A percentile compares a stretch with the other conserved stretches of the same genome.
Conservation (phyloP, 148 eudicot genomes). For the Vaccinium corymbosum region DNA sequence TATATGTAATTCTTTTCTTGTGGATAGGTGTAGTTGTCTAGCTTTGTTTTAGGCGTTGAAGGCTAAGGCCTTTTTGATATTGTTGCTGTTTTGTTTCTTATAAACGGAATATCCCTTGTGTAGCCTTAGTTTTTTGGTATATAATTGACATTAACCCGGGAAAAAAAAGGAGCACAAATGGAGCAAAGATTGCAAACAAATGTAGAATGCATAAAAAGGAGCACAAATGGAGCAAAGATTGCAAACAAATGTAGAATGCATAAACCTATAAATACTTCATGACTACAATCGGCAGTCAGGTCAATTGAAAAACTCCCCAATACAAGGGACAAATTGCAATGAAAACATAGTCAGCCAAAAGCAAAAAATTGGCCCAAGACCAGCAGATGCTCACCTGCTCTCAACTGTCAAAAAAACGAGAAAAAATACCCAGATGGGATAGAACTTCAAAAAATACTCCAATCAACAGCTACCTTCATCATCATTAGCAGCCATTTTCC, state of each 20-base stretch:
- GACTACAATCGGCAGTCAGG: neutral
- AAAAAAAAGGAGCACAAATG: neutral
- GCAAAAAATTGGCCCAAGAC: neutral
- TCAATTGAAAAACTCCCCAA: conserved; percentile 18
- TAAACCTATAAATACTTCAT: neutral
- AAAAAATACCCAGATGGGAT: neutral
- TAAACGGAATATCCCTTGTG: no score
- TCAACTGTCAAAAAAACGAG: neutral
- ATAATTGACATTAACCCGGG: no score
- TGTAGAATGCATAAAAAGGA: neutral
- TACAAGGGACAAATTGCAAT: conserved; percentile 12
- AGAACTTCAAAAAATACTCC: neutral
- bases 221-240: neutral
- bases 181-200: neutral
- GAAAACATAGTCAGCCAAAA: conserved; percentile 12
- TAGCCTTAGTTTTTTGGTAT: no score
- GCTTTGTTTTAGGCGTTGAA: no score
- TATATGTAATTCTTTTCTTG: no score
- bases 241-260: neutral
- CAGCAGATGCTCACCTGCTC: conserved; percentile 18
- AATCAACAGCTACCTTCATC: conserved; percentile 19
- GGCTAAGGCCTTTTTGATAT: no score
- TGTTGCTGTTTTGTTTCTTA: no score
- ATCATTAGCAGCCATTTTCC: conserved; percentile 54
- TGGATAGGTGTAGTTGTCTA: no score